phyloP scores from a whole-genome alignment of 1,284 basidiomycete species.

The Leccinum subspadiceum region DNA sequence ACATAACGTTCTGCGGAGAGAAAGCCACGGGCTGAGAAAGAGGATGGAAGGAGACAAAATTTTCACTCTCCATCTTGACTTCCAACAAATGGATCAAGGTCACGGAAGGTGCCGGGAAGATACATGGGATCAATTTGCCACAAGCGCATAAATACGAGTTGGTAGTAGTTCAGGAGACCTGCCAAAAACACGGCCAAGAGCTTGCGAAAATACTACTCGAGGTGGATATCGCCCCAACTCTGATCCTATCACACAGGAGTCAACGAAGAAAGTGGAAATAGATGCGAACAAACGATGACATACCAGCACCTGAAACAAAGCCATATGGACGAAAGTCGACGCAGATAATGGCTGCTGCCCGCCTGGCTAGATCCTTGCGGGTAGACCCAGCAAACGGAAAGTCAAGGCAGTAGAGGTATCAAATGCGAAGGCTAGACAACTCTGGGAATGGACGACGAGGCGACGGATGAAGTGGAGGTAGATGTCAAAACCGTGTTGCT shows the following conservation, averaged over 20 bases:
- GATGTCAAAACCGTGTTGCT: conserved; percentile 92
- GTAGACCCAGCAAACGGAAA: conserved; percentile 54
- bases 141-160: conserved; percentile 86
- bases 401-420: conserved; percentile 73
- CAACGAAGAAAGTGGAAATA: background rate
- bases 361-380: too few species aligned
- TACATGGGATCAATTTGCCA: conserved; percentile 89
- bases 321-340: conserved; percentile 88
- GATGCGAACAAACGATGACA: background rate
- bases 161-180: conserved; percentile 66
- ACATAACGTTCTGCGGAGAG: conserved; percentile 1
- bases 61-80: too few species aligned
- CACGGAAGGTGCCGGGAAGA: conserved; percentile 83
- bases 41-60: background rate
- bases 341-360: conserved; percentile 56
- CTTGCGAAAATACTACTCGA: conserved; percentile 77
- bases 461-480: conserved; percentile 95
- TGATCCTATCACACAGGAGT: conserved; percentile 49
- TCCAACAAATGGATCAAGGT: conserved; percentile 61
- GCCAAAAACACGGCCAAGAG: conserved; percentile 89
- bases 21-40: conserved; percentile 10
- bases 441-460: conserved; percentile 80
- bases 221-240: conserved; percentile 84
- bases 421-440: conserved; percentile 60
- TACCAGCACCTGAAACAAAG: conserved; percentile 86